Percentiles rank a stretch among this genome's conserved stretches.
These are phyloP conservation scores for Candida peoriensis DNA, from an alignment of 805 yeast species.

Conservation along the genomic window DNA sequence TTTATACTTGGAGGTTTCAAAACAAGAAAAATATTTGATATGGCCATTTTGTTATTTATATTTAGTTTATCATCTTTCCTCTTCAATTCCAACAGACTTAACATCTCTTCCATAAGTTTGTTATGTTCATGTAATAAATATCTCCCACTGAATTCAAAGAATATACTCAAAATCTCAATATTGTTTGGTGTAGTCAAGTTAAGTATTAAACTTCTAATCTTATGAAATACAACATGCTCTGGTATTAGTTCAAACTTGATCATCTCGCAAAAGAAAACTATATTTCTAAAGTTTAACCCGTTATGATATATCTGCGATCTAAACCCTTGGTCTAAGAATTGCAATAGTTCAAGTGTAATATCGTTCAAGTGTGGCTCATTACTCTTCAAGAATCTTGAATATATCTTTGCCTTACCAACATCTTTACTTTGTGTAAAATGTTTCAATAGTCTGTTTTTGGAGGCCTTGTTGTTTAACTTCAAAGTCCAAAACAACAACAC, in stretches of 20 bases:
- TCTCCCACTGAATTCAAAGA: slow-evolving; percentile 72
- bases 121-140: slow-evolving; percentile 56
- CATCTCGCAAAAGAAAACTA: slow-evolving; percentile 67
- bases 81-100: slow-evolving; percentile 47
- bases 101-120: slow-evolving; percentile 57
- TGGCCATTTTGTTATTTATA: slow-evolving; percentile 50
- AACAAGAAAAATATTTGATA: slow-evolving; percentile 49
- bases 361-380: slow-evolving; percentile 45
- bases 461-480: slow-evolving; percentile 66
- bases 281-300: slow-evolving; percentile 47
- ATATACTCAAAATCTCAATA: slow-evolving; percentile 61
- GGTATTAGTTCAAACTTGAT: slow-evolving; percentile 74
- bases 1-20: slow-evolving; percentile 51
- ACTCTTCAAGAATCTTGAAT: slow-evolving; percentile 66
- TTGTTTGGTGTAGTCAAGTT: slow-evolving; percentile 50
- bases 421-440: slow-evolving; percentile 48
- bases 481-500: slow-evolving; percentile 42
- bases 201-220: slow-evolving; percentile 55
- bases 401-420: slow-evolving; percentile 41
- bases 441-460: slow-evolving; percentile 53
- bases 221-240: slow-evolving; percentile 65
- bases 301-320: slow-evolving; percentile 54
- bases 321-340: slow-evolving; percentile 52
- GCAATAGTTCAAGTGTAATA: slow-evolving; percentile 46
- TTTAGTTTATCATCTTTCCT: slow-evolving; percentile 45